Evolutionary conservation across 2,329 filamentous ascomycete genomes (phyloP), one percentile per base, ranked within the genome.

Genomic region (Aspergillus pseudoterreus): DNA sequence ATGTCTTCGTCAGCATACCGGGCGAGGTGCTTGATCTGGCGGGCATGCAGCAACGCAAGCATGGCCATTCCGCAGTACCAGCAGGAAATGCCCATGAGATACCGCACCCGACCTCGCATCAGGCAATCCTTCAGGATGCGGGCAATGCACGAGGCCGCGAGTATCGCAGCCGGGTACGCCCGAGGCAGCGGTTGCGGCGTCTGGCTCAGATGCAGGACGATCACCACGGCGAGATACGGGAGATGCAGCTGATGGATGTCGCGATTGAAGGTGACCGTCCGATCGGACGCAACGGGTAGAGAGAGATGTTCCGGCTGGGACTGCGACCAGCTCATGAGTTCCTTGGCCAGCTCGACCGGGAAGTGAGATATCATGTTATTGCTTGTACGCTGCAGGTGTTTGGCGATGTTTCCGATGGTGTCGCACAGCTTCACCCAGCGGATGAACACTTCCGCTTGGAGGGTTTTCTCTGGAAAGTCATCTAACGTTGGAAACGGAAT

Each of bases 41-140:
- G 61, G 2, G 71, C 72, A 42, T 75, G 71, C 0, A 76, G 53
- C 0, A 76, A 57, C 0, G 73, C 69, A 12, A 75, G 67, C 21
- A 75, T 71, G 0, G 74, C 72, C 1, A 71, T 73, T 0, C 69
- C 69, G n/a, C 64, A 63, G 43, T 76, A 74, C 74, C 74, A 76
- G 35, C 71, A 72, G 0, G 70, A 70, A 8, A 76, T 75, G 1
- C 70, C 71, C 65, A 72, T 73, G 1, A 76, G 63, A 41, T 74
- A 76, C 1, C 72, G 58, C 0, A 68, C 65, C 27, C 71, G 65
- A 0, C 74, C 73, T 0, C 74, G 65, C 1, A 66, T 64, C 0
- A 76, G 52, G 2, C 72, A 66, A 33, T 76, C 73, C 30, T 68
- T 55, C 6, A 76, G 60, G 27, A 74, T 71, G 5, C 70, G 63